Conservation (phyloP, 108 stramenopile species). For the Nitzschia sp. region DNA sequence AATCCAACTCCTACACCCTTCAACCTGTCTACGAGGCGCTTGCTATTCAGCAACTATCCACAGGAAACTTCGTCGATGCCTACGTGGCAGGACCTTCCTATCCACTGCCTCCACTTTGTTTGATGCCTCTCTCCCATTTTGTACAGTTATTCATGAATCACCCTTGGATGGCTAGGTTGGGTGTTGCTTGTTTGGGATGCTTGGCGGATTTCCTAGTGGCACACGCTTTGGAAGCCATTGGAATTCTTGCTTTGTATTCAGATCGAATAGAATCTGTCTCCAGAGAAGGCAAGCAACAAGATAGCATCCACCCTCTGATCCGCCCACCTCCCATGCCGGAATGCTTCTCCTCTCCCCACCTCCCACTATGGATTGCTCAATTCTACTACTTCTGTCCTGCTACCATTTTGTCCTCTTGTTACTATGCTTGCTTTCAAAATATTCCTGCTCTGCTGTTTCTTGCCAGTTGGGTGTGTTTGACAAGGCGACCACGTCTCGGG, state of each 20-base stretch:
- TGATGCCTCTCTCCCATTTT: neutral
- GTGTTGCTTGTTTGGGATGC: slow-evolving; percentile 17
- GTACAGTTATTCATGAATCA: no score
- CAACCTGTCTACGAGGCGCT: slow-evolving; percentile 30
- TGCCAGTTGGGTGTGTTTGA: slow-evolving; percentile 35
- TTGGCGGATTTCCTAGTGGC: slow-evolving; percentile 33
- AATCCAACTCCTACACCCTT: slow-evolving; percentile 18
- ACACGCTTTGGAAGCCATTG: slow-evolving; percentile 20
- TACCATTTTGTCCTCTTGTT: slow-evolving; percentile 36
- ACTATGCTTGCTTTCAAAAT: slow-evolving; percentile 45
- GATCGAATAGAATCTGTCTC: slow-evolving; percentile 4
- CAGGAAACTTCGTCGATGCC: slow-evolving; percentile 13
- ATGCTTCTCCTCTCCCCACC: slow-evolving; percentile 25
- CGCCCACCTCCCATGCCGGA: slow-evolving; percentile 22
- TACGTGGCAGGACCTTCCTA: slow-evolving; percentile 21
- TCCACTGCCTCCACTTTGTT: slow-evolving; percentile 32
- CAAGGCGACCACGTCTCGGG: slow-evolving; percentile 7
- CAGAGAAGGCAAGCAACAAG: slow-evolving; percentile 29
- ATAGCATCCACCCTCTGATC: slow-evolving; percentile 22
- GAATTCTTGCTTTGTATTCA: slow-evolving; percentile 1
- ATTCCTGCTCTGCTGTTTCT: slow-evolving; percentile 47
- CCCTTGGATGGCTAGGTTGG: no score
- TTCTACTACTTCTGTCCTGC: slow-evolving; percentile 62
- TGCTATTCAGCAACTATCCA: slow-evolving; percentile 19
- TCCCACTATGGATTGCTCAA: slow-evolving; percentile 41